These are phyloP conservation scores for Lepidopterella palustris DNA, from an alignment of 495 filamentous ascomycete species.

Conservation along the genomic window DNA sequence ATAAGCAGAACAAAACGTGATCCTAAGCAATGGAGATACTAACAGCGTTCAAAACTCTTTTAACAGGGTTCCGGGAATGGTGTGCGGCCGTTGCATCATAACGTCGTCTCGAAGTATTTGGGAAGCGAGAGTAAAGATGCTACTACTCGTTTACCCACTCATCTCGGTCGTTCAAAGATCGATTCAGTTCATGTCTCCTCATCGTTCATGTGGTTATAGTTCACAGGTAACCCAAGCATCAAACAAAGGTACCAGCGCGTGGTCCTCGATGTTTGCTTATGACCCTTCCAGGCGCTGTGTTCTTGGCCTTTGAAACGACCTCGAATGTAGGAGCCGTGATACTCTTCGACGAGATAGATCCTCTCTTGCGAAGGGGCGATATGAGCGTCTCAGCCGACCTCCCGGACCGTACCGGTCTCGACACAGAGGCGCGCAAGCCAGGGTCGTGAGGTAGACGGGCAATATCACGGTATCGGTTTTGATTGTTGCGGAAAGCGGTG, in stretches of 20 bases:
- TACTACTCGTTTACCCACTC: neutral
- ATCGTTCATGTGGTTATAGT: neutral
- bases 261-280: slow-evolving; percentile 12
- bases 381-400: slow-evolving; percentile 24
- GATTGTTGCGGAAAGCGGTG: slow-evolving; percentile 72
- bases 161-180: too few species aligned
- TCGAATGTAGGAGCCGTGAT: neutral
- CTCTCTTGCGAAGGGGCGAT: slow-evolving; percentile 22
- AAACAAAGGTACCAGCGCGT: slow-evolving; percentile 20
- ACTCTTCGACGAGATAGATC: slow-evolving; percentile 16
- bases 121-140: neutral
- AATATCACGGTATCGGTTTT: slow-evolving; percentile 46
- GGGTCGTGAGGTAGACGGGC: slow-evolving; percentile 24
- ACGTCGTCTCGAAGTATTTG: neutral
- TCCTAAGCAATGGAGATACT: too few species aligned
- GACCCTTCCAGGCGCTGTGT: slow-evolving; percentile 7
- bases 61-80: neutral
- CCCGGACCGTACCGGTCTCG: slow-evolving; percentile 22
- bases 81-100: neutral
- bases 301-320: slow-evolving; percentile 17
- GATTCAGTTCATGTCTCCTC: too few species aligned
- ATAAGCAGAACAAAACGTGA: neutral
- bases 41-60: neutral
- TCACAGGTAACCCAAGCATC: neutral
- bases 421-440: slow-evolving; percentile 20